Evolutionary conservation across 2,329 filamentous ascomycete species (phyloP).

Genomic region (Mycosphaerella sp.): DNA sequence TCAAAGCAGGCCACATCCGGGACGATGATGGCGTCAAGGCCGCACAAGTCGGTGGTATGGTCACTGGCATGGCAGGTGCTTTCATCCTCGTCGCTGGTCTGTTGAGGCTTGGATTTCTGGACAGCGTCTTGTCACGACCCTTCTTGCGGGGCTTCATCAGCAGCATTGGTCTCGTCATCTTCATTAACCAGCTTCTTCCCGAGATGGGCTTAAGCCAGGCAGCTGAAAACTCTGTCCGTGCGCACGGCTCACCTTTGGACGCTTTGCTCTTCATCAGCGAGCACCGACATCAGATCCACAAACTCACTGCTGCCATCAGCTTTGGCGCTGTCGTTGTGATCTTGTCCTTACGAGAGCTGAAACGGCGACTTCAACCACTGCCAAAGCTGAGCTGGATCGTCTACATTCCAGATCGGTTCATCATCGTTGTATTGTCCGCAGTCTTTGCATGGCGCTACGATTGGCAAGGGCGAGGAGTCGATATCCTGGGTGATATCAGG

Average conservation of each 20-base stretch:
- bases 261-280: conserved; percentile 74
- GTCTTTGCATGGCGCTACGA: conserved; percentile 68
- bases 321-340: conserved; percentile 77
- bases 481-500: conserved; percentile 75
- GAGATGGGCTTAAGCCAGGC: conserved; percentile 70
- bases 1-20: conserved; percentile 59
- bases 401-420: conserved; percentile 84
- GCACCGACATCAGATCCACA: conserved; percentile 62
- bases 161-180: conserved; percentile 92
- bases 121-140: conserved; percentile 86
- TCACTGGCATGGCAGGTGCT: conserved; percentile 78
- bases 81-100: conserved; percentile 85
- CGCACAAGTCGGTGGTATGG: conserved; percentile 77
- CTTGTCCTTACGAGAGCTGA: conserved; percentile 77
- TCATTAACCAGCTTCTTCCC: conserved; percentile 88
- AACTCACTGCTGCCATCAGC: conserved; percentile 69
- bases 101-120: conserved; percentile 81
- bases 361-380: conserved; percentile 70
- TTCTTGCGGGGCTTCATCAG: conserved; percentile 95
- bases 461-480: conserved; percentile 76
- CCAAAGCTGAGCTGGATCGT: conserved; percentile 63
- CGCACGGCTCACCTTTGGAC: conserved; percentile 78
- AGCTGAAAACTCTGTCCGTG: conserved; percentile 59
- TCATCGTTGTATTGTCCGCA: conserved; percentile 80
- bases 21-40: conserved; percentile 66